These are phyloP conservation scores for Flaveria trinervia DNA, from an alignment of 129 eudicot genomes.

Conservation along the genomic window DNA sequence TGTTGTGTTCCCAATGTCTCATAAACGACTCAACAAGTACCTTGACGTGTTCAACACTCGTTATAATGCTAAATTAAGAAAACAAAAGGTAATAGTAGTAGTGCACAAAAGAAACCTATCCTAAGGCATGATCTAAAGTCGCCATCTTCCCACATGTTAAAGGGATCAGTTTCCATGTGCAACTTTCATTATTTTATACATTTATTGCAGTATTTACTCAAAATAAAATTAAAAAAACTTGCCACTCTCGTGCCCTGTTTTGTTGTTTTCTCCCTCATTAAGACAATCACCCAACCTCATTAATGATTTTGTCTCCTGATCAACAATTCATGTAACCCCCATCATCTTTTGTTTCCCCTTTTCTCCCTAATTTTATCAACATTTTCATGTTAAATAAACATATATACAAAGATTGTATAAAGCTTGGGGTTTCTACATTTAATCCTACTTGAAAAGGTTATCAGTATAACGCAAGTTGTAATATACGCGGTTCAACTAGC, in stretches of 20 bases:
- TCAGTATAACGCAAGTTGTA: too few relatives aligned
- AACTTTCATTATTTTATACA: constrained; percentile 34
- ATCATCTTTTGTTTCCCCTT: constrained; percentile 23
- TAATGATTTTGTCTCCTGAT: constrained; percentile 47
- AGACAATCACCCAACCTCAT: constrained; percentile 45
- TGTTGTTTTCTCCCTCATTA: constrained; percentile 34
- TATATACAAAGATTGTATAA: not conserved
- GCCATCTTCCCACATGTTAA: constrained; percentile 50
- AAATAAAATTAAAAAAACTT: constrained; percentile 9
- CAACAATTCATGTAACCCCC: constrained; percentile 36
- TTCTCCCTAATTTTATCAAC: not conserved
- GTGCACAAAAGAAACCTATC: constrained; percentile 30
- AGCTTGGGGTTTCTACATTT: not conserved
- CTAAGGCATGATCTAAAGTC: constrained; percentile 37
- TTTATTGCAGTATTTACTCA: constrained; percentile 26
- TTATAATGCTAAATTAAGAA: constrained; percentile 25
- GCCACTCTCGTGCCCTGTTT: constrained; percentile 37
- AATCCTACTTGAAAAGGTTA: too few relatives aligned
- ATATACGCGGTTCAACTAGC: too few relatives aligned
- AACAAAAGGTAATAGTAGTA: constrained; percentile 5
- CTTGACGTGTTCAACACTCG: not conserved
- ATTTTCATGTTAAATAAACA: constrained; percentile 6
- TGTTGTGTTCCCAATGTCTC: not conserved
- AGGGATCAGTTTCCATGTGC: constrained; percentile 65
- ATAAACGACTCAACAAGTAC: constrained; percentile 13